Conservation (phyloP, 768 basidiomycete genomes). For the Calocera cornea region DNA sequence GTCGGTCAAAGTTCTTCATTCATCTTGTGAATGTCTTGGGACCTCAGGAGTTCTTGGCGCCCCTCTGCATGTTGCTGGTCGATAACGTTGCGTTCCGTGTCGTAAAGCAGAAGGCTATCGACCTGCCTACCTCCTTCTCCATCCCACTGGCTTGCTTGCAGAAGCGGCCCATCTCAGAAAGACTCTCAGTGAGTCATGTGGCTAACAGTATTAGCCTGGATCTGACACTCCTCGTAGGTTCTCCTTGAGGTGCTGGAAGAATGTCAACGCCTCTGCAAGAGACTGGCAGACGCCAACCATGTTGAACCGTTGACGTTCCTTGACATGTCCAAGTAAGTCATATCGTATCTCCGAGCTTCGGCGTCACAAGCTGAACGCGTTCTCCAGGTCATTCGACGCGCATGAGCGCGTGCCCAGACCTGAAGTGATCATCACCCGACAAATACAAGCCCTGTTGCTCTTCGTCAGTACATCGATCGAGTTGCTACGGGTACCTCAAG, state of each 20-base stretch:
- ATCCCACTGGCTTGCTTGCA: slow-evolving; percentile 57
- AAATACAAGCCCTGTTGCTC: slow-evolving; percentile 52
- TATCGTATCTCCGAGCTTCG: not conserved
- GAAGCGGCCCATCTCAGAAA: slow-evolving; percentile 35
- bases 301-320: slow-evolving; percentile 33
- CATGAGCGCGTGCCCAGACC: slow-evolving; percentile 5
- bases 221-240: slow-evolving; percentile 29
- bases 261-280: slow-evolving; percentile 39
- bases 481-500: not conserved
- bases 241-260: slow-evolving; percentile 56
- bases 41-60: slow-evolving; percentile 62
- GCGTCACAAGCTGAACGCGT: not conserved
- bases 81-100: slow-evolving; percentile 63
- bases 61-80: slow-evolving; percentile 70
- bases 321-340: slow-evolving; percentile 40
- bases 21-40: slow-evolving; percentile 78
- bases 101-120: slow-evolving; percentile 46
- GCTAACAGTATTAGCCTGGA: not conserved
- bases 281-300: slow-evolving; percentile 14
- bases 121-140: slow-evolving; percentile 43
- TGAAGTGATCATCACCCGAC: slow-evolving; percentile 33
- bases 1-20: slow-evolving; percentile 84
- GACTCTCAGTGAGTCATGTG: slow-evolving; percentile 36
- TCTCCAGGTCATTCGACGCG: not conserved
- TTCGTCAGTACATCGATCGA: slow-evolving; percentile 47